phyloP scores from a whole-genome alignment of 371 early-diverging fungal species.

The Actinomortierella ambigua region DNA sequence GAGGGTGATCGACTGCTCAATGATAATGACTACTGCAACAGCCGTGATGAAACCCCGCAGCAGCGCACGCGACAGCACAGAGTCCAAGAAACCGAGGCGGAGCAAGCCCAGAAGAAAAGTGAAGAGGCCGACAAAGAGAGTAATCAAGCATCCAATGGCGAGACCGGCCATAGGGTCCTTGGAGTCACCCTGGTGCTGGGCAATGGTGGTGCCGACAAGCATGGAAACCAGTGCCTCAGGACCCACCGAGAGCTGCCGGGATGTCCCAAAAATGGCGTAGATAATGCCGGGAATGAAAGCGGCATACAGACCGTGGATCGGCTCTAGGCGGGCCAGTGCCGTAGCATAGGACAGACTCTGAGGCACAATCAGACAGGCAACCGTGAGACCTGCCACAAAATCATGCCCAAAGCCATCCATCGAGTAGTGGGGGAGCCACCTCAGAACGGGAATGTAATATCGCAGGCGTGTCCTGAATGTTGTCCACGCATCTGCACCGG shows the following conservation, averaged over 20 bases:
- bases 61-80: conserved; percentile 88
- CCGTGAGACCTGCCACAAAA: conserved; percentile 84
- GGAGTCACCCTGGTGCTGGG: conserved; percentile 53
- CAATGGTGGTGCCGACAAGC: conserved; percentile 79
- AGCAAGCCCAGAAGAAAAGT: conserved; percentile 91
- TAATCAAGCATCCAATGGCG: conserved; percentile 74
- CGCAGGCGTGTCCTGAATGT: conserved; percentile 65
- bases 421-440: conserved; percentile 86
- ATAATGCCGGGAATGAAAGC: conserved; percentile 81
- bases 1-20: conserved; percentile 82
- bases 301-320: conserved; percentile 88
- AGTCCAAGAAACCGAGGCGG: conserved; percentile 94
- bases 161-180: conserved; percentile 54
- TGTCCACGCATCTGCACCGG: conserved; percentile 42
- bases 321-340: conserved; percentile 81
- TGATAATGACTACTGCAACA: conserved; percentile 86
- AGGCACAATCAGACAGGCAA: conserved; percentile 88
- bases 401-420: conserved; percentile 58
- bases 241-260: conserved; percentile 91
- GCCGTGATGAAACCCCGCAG: conserved; percentile 93
- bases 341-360: conserved; percentile 91
- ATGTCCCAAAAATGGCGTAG: conserved; percentile 92
- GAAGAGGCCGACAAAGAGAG: conserved; percentile 88
- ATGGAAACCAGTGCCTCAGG: conserved; percentile 93
- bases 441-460: conserved; percentile 89